Base-by-base conservation (phyloP, 1,284 basidiomycete genomes). In the Acaromyces ingoldii region DNA sequence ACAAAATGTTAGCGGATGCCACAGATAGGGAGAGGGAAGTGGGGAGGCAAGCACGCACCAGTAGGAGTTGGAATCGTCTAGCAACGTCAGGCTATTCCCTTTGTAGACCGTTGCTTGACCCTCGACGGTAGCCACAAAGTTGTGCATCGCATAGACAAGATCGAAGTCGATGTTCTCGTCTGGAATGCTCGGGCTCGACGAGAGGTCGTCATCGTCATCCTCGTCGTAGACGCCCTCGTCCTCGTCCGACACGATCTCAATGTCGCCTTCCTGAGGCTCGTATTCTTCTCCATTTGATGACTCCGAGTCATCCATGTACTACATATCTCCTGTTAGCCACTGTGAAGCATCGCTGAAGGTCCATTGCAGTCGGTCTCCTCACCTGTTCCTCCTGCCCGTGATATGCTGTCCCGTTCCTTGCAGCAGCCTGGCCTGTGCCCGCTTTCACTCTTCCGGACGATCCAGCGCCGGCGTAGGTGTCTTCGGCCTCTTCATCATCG, bases 121-220 rank as follows among this genome's bases (percentile, higher is more conserved):
- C 40, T 75, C 72, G 30, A 75, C 70, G 3, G 71, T 74, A 5
- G 72, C 72, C 38, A 74, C 57, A 49, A 75, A 75, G 42, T 72
- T 75, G 58, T 75, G 72, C 24, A 75, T 53, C 17, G 72, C 71
- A 51, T 75, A 75, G n/a, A 75, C 72, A 38, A 75, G 64, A 39
- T 75, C 72, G 49, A 75, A 75, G 62, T 75, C 67, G 62, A 75
- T 75, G 55, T 75, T 74, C 41, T 75, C 72, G 53, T 75, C 72
- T 0, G 72, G 72, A 38, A 75, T 75, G n/a, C 65, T 69, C 1
- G 72, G 72, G 43, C 70, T 72, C 6, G 67, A 70, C 39, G 71
- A 74, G 26, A 75, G 58, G 26, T 75, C 72, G 30, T 68, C 72
- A 21, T 75, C 72, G 29, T 73, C 69, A 33, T 49, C 45, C 21